These are phyloP conservation scores for Cetraspora pellucida DNA, from an alignment of 192 early-diverging fungal species.

Conservation along the genomic window DNA sequence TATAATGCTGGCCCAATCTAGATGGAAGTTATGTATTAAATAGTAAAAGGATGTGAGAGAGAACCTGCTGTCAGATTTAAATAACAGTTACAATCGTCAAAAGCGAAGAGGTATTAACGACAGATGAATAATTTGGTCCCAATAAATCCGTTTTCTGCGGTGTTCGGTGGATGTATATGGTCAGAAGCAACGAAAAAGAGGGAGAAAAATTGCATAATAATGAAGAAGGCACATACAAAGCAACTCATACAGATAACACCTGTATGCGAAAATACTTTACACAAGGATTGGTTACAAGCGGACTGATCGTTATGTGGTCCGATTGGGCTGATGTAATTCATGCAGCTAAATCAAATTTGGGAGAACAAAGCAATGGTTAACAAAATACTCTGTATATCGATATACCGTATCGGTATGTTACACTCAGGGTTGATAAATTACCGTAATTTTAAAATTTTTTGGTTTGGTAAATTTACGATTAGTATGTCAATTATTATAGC, in stretches of 20 bases:
- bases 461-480: no score
- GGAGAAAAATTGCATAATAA: constrained; percentile 16
- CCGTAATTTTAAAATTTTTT: no score
- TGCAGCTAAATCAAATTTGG: constrained; percentile 9
- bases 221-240: constrained; percentile 14
- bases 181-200: neutral
- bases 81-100: neutral
- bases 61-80: neutral
- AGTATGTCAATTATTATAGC: no score
- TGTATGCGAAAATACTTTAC: neutral
- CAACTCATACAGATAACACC: neutral
- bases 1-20: neutral
- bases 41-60: neutral
- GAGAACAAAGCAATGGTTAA: no score
- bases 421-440: no score
- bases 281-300: neutral
- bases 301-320: neutral
- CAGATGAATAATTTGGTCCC: neutral
- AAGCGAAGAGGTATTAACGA: neutral
- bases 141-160: neutral
- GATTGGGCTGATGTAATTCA: neutral
- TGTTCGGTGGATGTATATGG: neutral
- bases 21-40: neutral
- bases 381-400: no score
- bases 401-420: no score